phyloP scores from a whole-genome alignment of 768 basidiomycete genomes.

The Leccinellum rugosiceps region DNA sequence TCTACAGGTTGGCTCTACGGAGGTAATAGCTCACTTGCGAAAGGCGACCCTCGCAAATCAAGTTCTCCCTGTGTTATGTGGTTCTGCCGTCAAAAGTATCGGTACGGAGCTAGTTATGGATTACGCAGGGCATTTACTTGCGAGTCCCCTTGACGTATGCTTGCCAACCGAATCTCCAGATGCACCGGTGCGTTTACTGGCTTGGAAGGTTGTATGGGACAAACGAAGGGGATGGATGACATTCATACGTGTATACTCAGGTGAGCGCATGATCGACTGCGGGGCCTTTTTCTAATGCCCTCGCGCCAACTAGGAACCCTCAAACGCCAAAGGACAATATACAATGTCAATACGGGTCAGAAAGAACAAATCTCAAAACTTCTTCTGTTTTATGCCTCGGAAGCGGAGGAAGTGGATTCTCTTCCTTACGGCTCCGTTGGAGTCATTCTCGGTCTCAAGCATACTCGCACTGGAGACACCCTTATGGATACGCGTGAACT shows the following conservation, averaged over 20 bases:
- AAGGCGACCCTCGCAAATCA: slow-evolving; percentile 60
- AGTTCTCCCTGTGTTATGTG: slow-evolving; percentile 78
- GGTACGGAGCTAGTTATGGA: slow-evolving; percentile 81
- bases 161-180: slow-evolving; percentile 44
- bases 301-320: slow-evolving; percentile 48
- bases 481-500: slow-evolving; percentile 53
- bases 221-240: slow-evolving; percentile 88
- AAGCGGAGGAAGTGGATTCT: slow-evolving; percentile 71
- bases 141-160: slow-evolving; percentile 69
- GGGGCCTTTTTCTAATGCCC: slow-evolving; percentile 1
- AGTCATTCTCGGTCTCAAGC: slow-evolving; percentile 76
- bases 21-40: slow-evolving; percentile 64
- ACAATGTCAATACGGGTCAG: slow-evolving; percentile 66
- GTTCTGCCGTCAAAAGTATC: slow-evolving; percentile 76
- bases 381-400: slow-evolving; percentile 73
- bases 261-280: slow-evolving; percentile 36
- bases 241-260: slow-evolving; percentile 85
- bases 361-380: slow-evolving; percentile 75
- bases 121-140: slow-evolving; percentile 75
- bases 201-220: slow-evolving; percentile 91
- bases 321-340: slow-evolving; percentile 54
- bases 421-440: slow-evolving; percentile 83
- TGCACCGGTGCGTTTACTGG: slow-evolving; percentile 59
- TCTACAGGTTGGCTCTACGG: slow-evolving; percentile 49
- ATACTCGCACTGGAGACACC: slow-evolving; percentile 87